phyloP scores from a whole-genome alignment of 371 early-diverging fungal genomes.

The Dipsacomyces acuminosporus region DNA sequence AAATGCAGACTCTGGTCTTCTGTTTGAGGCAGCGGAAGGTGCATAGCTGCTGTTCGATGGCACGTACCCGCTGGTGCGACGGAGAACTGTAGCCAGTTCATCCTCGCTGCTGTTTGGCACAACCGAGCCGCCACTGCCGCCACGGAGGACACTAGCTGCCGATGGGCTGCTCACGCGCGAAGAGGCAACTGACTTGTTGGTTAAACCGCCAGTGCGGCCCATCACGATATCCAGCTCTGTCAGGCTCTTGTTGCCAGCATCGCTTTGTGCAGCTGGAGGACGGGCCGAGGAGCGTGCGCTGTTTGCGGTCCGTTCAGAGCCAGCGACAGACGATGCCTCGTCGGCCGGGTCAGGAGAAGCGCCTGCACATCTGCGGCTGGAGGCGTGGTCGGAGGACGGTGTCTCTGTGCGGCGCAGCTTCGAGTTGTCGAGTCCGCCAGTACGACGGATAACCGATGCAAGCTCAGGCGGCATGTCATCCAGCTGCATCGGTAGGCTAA shows the following conservation, averaged over 20 bases:
- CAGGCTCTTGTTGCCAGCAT: constrained; percentile 15
- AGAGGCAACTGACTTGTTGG: constrained; percentile 5
- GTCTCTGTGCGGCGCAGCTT: constrained; percentile 30
- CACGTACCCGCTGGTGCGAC: constrained; percentile 40
- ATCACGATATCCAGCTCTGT: constrained; percentile 45
- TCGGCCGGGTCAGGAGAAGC: neutral
- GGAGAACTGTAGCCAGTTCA: constrained; percentile 38
- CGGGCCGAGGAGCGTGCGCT: constrained; percentile 6
- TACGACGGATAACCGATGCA: constrained; percentile 38
- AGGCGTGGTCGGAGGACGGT: neutral
- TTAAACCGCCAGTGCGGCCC: constrained; percentile 36
- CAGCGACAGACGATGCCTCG: neutral
- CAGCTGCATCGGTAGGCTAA: constrained; percentile 35
- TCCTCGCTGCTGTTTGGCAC: constrained; percentile 30
- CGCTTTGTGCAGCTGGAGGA: constrained; percentile 6
- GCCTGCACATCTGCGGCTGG: neutral
- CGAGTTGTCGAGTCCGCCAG: constrained; percentile 29
- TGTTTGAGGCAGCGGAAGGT: constrained; percentile 11
- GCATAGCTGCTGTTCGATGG: constrained; percentile 34
- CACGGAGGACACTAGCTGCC: constrained; percentile 19
- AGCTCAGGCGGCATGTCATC: constrained; percentile 42
- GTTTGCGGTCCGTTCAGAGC: neutral
- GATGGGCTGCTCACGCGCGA: constrained; percentile 12
- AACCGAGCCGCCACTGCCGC: constrained; percentile 26
- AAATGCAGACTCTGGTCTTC: constrained; percentile 22